Evolutionary conservation across 1,284 basidiomycete genomes (phyloP), one percentile per base, ranked within the genome.

Genomic region (Boletellus deceptivus): DNA sequence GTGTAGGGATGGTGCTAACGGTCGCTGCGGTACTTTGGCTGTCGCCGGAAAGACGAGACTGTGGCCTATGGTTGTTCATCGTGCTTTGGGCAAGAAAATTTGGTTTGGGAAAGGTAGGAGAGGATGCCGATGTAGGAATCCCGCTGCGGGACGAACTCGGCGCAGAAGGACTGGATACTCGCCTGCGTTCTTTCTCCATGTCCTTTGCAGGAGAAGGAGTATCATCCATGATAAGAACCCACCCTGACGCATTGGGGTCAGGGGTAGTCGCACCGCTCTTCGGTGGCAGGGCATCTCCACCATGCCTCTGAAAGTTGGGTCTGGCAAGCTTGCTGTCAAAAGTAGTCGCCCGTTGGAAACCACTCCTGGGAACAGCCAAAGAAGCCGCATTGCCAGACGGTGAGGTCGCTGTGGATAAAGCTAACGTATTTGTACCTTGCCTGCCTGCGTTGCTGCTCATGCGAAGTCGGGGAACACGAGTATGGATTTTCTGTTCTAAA

Each of bases 211-310:
- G 86, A n/a, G 83, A 83, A 16, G 87, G 85, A 0, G 84, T 82
- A 59, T 89, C 88, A 56, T 89, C 87, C 86, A 89, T 88, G 47
- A 90, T 86, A 27, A 89, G 76, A 34, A 90, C 87, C 87, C 87
- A 90, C 45, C 88, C 88, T 25, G 86, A 80, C 5, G 81, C 72
- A 60, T 88, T 86, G 22, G 75, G 77, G 35, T 69, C 71, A 27
- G 76, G 71, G 22, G 73, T 77, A 56, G 72, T 75, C 27, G 77
- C 74, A 44, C 70, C 72, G 54, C 76, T 77, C 54, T 66, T 71
- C 37, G 69, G 70, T 20, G 72, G 74, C 35, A 77, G 78, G 33
- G 38, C 41, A 43, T 75, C 72, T 16, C 61, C 53, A 40, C 67
- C 69, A 40, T 60, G 62, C 46, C 71, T 60, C 52, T 70, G 65